Conservation (phyloP, 306 rosid species). For the Inga oerstediana region DNA sequence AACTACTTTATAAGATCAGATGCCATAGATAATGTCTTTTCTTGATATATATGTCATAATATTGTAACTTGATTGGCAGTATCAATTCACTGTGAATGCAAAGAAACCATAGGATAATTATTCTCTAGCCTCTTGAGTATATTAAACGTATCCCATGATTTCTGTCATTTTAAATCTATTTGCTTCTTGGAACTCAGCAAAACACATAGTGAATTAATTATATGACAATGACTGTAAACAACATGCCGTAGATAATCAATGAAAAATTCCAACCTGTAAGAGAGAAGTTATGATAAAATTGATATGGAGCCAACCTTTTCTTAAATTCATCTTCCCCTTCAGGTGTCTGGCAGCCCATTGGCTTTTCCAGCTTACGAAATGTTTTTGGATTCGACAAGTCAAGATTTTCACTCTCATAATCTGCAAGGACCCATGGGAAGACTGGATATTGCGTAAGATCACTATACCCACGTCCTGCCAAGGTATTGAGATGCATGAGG, state of each 20-base stretch:
- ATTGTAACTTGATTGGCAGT: not conserved
- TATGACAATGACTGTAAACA: slow-evolving; percentile 25
- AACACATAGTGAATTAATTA: slow-evolving; percentile 25
- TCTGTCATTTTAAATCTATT: slow-evolving; percentile 1
- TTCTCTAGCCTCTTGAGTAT: slow-evolving; percentile 6
- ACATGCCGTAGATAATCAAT: slow-evolving; percentile 17
- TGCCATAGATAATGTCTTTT: not conserved
- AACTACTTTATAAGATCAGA: slow-evolving; percentile 5
- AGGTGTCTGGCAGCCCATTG: slow-evolving; percentile 99
- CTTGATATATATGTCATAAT: slow-evolving; percentile 12
- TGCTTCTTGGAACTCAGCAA: slow-evolving; percentile 7
- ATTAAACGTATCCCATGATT: not conserved
- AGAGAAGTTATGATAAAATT: slow-evolving; percentile 20
- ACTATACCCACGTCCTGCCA: slow-evolving; percentile 99
- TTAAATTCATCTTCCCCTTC: slow-evolving; percentile 98
- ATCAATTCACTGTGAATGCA: slow-evolving; percentile 20
- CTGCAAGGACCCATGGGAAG: slow-evolving; percentile 98
- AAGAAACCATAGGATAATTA: not conserved
- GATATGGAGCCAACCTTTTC: slow-evolving; percentile 71
- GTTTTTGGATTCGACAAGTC: slow-evolving; percentile 78
- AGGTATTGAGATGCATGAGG: slow-evolving; percentile 99
- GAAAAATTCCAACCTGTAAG: slow-evolving; percentile 12
- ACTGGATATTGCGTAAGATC: slow-evolving; percentile 99
- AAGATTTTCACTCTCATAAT: slow-evolving; percentile 88
- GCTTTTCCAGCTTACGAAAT: slow-evolving; percentile 83